phyloP scores from a whole-genome alignment of 2,329 filamentous ascomycete genomes.

The Neodidymelliopsis sp. region DNA sequence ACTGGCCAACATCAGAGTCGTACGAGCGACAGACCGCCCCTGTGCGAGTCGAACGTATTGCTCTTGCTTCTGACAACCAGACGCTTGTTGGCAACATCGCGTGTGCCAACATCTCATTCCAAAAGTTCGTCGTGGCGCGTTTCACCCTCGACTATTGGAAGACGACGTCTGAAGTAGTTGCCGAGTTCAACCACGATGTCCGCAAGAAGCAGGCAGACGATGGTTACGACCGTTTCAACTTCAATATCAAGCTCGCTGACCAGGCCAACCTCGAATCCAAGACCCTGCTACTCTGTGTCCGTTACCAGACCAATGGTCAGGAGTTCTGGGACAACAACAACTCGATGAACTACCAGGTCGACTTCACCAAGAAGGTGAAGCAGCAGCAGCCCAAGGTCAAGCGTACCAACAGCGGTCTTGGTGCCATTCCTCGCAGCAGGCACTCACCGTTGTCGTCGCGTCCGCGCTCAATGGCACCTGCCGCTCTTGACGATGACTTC shows the following conservation, averaged over 20 bases:
- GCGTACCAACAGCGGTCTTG: constrained; percentile 54
- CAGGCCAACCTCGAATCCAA: constrained; percentile 90
- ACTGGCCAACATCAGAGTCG: constrained; percentile 74
- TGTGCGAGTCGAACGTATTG: constrained; percentile 84
- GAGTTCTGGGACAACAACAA: constrained; percentile 97
- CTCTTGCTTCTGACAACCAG: constrained; percentile 87
- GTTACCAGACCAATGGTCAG: constrained; percentile 82
- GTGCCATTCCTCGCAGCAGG: constrained; percentile 58
- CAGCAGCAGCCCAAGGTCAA: constrained; percentile 55
- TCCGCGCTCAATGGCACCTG: constrained; percentile 57
- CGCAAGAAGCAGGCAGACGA: constrained; percentile 69
- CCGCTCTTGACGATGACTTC: constrained; percentile 73
- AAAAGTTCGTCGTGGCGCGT: constrained; percentile 86
- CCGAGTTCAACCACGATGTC: constrained; percentile 85
- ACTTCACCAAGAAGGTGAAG: constrained; percentile 83
- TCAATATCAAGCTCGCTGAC: constrained; percentile 91
- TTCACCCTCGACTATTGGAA: constrained; percentile 99
- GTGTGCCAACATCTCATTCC: constrained; percentile 87
- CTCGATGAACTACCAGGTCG: constrained; percentile 87
- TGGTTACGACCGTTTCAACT: constrained; percentile 87
- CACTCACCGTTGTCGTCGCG: constrained; percentile 56
- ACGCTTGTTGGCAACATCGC: constrained; percentile 82
- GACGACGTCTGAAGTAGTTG: constrained; percentile 91
- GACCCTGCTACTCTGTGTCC: constrained; percentile 89
- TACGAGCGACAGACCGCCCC: constrained; percentile 69